Evolutionary conservation across 371 early-diverging fungal species (phyloP), one percentile per base, ranked within the genome.

Genomic region (Mucor lusitanicus): DNA sequence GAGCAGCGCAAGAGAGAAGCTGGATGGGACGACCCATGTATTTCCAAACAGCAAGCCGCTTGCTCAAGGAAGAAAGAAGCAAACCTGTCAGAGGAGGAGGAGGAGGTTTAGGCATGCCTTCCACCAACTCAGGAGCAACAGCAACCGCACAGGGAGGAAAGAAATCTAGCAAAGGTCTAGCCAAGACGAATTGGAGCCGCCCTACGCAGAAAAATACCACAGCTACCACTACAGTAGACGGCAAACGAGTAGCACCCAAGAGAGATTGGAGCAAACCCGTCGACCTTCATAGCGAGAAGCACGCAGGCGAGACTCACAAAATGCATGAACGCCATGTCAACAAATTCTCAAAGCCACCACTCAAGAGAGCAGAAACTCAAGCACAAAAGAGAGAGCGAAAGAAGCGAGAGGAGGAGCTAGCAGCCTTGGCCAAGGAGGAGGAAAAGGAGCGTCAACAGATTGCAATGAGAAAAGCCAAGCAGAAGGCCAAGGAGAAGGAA

Each of bases 191-290:
- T 39, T 61, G 67, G 60, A 28, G 39, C n/a, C 30, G 65, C 15
- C 54, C 53, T 27, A 3, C 46, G 11, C 37, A 17, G 15, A 9
- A 50, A 5, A 35, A 40, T 3, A 46, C 17, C 8, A 28, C 27
- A 15, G 6, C 15, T 30, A 33, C 25, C 15, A 28, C 42, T 17
- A 21, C 56, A 13, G 39, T 59, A 23, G 33, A 19, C 0, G 60
- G 33, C 3, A 75, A 63, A 48, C 62, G 60, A 23, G 61, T 68
- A 1, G 67, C 73, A 19, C 71, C 71, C 13, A 68, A 67, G 56
- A 64, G 79, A 48, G 73, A 78, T 25, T 78, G 81, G 81, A 71
- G 56, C 15, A 59, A 61, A 21, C 77, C 84, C 13, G 61, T 69
- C 2, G 79, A 78, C 62, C 35, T 46, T 23, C 75, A 77, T 58